Evolutionary conservation across 1,284 basidiomycete species (phyloP), one percentile per base, ranked within the genome.

Genomic region (Irpex sp.): DNA sequence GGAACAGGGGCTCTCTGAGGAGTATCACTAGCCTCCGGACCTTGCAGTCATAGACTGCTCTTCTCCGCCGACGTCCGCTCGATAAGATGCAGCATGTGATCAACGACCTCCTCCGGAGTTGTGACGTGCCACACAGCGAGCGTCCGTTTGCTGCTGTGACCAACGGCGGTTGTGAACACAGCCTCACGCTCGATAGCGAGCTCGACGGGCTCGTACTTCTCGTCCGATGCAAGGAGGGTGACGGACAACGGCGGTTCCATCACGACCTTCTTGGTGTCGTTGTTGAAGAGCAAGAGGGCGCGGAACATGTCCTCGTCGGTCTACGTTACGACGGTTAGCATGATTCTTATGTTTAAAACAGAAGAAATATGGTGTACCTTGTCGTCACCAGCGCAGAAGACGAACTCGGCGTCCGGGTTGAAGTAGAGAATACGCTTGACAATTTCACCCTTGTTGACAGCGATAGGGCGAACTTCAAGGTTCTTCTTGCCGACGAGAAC

Each of bases 301-400:
- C 94, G 88, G 89, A 97, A 97, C 94, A 97, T 97, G 80, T 97
- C 95, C 78, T 96, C 94, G 79, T 97, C 94, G 56, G 94, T 96
- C 92, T 84, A 62, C 21, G 31, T 26, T 3, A 2, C 7, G 58
- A 59, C 59, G 26, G 38, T 63, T 40, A 58, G 58, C 5, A 17
- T 44, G 15, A n/a, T 40, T 8, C 15, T 34, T 4, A n/a, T 21
- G 19, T 1, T 4, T 7, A 13, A 19, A 71, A 34, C 6, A 34
- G 31, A 34, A 6, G 5, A 5, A 34, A 6, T 6, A 34, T 6
- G 65, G 72, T 81, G 65, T 62, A 93, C 94, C 86, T 98, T 98
- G 82, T 98, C 97, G 74, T 98, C 97, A 59, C 97, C 97, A 0
- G 94, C 96, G 75, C 97, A 98, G 79, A 98, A 96, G 72, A 98